phyloP scores from a whole-genome alignment of 352 stramenopile genomes.

The Poterioochromonas sp. region DNA sequence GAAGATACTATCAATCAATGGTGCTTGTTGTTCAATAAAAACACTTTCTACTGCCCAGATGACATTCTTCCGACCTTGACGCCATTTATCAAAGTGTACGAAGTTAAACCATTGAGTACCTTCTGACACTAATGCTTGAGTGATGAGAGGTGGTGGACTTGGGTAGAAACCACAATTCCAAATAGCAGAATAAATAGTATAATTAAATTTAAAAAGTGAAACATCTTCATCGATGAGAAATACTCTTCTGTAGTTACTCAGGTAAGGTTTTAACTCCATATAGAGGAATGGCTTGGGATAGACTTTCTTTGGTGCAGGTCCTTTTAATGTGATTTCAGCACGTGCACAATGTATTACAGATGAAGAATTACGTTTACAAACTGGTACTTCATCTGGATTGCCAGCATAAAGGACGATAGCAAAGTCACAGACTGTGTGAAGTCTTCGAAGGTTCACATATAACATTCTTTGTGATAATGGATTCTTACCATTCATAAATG shows the following conservation, averaged over 20 bases:
- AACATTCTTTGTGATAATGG: no score
- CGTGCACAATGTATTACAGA: no score
- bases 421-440: no score
- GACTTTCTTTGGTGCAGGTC: no score
- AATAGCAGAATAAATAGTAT: background rate
- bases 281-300: background rate
- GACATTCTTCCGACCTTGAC: background rate
- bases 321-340: no score
- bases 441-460: no score
- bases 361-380: no score
- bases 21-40: background rate
- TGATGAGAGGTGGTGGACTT: background rate
- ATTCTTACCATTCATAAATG: no score
- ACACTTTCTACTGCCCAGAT: background rate
- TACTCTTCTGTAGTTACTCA: background rate
- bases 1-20: background rate
- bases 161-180: background rate
- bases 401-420: no score
- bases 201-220: background rate
- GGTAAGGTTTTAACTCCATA: background rate
- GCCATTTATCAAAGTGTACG: background rate
- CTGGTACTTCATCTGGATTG: no score
- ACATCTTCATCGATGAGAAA: conserved; percentile 2
- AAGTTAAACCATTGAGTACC: background rate
- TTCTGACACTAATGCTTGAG: background rate